Percentiles rank a stretch among this genome's conserved stretches.
Conservation (phyloP, 2,329 filamentous ascomycete genomes). For the Nemania serpens region DNA sequence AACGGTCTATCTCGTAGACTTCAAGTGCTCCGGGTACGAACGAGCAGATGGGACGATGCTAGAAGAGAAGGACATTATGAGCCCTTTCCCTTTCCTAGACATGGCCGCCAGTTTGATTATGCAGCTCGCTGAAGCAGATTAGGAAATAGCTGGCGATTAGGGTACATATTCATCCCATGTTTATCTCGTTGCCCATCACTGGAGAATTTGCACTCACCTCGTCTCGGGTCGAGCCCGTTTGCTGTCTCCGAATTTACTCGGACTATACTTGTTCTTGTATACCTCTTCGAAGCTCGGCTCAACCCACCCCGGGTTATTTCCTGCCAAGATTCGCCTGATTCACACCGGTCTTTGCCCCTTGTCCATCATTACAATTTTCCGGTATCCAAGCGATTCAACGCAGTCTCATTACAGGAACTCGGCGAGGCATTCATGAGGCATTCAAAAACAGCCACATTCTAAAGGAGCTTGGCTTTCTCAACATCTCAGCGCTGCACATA, state of each 20-base stretch:
- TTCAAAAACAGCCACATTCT: background rate
- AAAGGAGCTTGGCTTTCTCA: background rate
- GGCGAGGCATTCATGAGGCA: background rate
- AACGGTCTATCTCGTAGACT: conserved; percentile 93
- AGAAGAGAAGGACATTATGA: conserved; percentile 93
- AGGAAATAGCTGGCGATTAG: conserved; percentile 24
- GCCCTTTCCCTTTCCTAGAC: conserved; percentile 94
- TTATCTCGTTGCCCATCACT: background rate
- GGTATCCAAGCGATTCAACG: background rate
- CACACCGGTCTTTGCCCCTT: background rate
- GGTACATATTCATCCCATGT: background rate
- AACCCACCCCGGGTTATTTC: background rate
- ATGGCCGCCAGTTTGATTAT: conserved; percentile 91
- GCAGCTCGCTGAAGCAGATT: conserved; percentile 83
- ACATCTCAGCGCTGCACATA: background rate
- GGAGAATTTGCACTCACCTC: background rate
- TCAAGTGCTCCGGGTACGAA: conserved; percentile 98
- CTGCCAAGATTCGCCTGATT: background rate
- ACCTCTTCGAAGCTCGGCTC: background rate
- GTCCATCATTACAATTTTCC: background rate
- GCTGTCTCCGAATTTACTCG: conserved; percentile 2
- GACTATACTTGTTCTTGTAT: background rate
- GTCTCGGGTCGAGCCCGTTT: background rate
- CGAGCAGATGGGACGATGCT: conserved; percentile 72
- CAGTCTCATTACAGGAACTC: background rate